Evolutionary conservation across 805 yeast genomes (phyloP).

Genomic region (Maudiozyma turicensis): DNA sequence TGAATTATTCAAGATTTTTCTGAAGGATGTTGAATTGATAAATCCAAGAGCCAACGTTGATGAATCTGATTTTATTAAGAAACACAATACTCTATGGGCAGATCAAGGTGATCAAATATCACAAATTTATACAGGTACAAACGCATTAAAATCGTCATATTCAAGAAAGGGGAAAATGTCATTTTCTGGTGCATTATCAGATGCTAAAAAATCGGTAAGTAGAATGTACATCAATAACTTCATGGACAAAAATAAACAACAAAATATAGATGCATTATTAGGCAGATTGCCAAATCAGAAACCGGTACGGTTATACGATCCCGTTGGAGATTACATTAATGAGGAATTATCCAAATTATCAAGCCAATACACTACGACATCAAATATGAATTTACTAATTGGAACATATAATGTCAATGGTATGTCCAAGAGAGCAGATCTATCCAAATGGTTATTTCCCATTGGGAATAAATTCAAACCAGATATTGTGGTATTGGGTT

Average conservation of each 20-base stretch:
- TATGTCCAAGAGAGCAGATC: conserved; percentile 41
- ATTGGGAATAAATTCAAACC: conserved; percentile 47
- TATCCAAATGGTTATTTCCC: conserved; percentile 76
- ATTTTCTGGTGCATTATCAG: conserved; percentile 89
- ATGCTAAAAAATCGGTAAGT: conserved; percentile 90
- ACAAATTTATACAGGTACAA: conserved; percentile 94
- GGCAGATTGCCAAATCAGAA: conserved; percentile 69
- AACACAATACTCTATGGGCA: conserved; percentile 89
- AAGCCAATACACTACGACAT: conserved; percentile 47
- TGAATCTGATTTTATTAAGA: conserved; percentile 48
- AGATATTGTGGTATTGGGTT: conserved; percentile 75
- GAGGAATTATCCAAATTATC: conserved; percentile 38
- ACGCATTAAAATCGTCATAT: conserved; percentile 89
- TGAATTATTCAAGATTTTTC: conserved; percentile 49
- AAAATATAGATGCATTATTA: conserved; percentile 71
- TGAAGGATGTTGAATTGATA: conserved; percentile 33
- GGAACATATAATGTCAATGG: conserved; percentile 92
- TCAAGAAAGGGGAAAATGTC: conserved; percentile 95
- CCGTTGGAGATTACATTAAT: conserved; percentile 70
- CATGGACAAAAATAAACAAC: conserved; percentile 82
- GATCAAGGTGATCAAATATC: conserved; percentile 96
- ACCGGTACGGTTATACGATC: conserved; percentile 72
- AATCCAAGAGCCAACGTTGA: conserved; percentile 14
- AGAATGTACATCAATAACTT: conserved; percentile 93
- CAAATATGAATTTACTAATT: conserved; percentile 53